Evolutionary conservation across 192 early-diverging fungal species (phyloP).

Genomic region (Oehlia diaphana): DNA sequence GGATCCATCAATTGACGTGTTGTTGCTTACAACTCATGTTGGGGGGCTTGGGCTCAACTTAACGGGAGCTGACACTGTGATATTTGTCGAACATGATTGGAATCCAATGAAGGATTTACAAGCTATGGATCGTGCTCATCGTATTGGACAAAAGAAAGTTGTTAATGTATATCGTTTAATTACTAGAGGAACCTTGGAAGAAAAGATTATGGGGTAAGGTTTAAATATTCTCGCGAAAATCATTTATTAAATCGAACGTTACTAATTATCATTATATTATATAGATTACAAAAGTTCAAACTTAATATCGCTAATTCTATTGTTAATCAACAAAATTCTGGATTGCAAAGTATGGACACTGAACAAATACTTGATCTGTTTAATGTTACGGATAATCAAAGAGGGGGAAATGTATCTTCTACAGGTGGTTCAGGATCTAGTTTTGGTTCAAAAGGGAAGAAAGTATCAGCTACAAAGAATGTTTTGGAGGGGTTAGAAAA

Average conservation of each 20-base stretch:
- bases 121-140: conserved; percentile 99
- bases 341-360: conserved; percentile 93
- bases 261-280: not conserved
- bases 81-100: conserved; percentile 99
- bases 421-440: conserved; percentile 11
- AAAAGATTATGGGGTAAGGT: conserved; percentile 97
- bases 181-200: conserved; percentile 95
- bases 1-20: conserved; percentile 92
- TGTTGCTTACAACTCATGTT: conserved; percentile 94
- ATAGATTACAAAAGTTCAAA: conserved; percentile 94
- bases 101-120: conserved; percentile 99
- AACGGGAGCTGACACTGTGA: conserved; percentile 99
- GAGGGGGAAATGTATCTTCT: conserved; percentile 15
- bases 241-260: not conserved
- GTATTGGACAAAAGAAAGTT: conserved; percentile 94
- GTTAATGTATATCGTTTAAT: conserved; percentile 99
- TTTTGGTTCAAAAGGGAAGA: conserved; percentile 44
- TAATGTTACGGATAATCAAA: conserved; percentile 56
- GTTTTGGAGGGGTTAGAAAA: conserved; percentile 76
- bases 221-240: not conserved
- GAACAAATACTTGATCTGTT: conserved; percentile 95
- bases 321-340: conserved; percentile 95
- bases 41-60: conserved; percentile 97
- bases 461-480: conserved; percentile 62
- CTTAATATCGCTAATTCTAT: conserved; percentile 94